Conservation (phyloP, 495 filamentous ascomycete species). For the Penicillium mononematosum region DNA sequence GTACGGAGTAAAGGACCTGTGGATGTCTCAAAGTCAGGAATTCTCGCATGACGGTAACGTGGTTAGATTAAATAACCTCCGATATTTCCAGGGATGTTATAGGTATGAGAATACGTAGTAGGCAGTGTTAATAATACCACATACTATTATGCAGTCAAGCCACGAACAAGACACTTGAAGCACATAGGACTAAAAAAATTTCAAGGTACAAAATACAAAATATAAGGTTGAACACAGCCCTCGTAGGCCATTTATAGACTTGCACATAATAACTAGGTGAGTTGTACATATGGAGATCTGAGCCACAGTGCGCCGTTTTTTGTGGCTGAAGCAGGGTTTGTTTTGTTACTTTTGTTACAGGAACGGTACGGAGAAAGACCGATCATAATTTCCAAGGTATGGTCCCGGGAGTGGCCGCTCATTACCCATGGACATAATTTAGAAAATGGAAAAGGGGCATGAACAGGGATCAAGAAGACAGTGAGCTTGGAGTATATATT, state of each 20-base stretch:
- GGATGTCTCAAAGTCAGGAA: neutral
- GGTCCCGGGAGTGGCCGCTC: constrained; percentile 18
- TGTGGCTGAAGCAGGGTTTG: neutral
- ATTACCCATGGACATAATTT: constrained; percentile 14
- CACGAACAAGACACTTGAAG: neutral
- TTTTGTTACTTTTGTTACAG: neutral
- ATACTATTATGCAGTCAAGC: neutral
- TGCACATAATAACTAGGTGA: no score
- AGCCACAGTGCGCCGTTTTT: neutral
- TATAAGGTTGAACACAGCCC: neutral
- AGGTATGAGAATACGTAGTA: neutral
- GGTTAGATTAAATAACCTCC: constrained; percentile 2
- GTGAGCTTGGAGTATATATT: no score
- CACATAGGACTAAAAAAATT: neutral
- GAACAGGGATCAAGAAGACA: neutral
- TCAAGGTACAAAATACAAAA: neutral
- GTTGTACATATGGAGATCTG: neutral
- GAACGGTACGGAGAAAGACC: neutral
- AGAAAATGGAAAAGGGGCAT: neutral
- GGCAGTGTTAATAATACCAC: neutral
- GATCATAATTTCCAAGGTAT: neutral
- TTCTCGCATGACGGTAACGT: constrained; percentile 1
- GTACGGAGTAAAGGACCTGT: neutral
- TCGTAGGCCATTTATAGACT: neutral
- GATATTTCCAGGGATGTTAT: neutral